Evolutionary conservation across 2,329 filamentous ascomycete species (phyloP).

Genomic region (Pyricularia grisea): DNA sequence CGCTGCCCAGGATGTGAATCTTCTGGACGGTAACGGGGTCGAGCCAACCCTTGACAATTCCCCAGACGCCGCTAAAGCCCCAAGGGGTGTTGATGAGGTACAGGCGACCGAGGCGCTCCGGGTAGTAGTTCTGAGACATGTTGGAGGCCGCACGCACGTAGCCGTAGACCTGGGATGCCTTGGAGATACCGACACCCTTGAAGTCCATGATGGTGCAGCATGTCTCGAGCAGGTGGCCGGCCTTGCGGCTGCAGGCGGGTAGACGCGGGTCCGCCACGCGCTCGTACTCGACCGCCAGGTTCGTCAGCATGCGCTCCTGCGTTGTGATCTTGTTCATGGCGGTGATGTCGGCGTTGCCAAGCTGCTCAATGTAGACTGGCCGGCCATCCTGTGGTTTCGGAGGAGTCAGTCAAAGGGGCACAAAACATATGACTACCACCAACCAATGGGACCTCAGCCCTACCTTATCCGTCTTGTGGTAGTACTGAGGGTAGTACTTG

Average conservation of each 20-base stretch:
- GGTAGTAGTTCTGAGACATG: conserved; percentile 98
- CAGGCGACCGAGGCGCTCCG: conserved; percentile 88
- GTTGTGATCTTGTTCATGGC: conserved; percentile 92
- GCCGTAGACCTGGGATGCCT: conserved; percentile 73
- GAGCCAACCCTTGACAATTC: conserved; percentile 82
- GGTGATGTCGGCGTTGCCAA: conserved; percentile 84
- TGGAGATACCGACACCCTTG: conserved; percentile 82
- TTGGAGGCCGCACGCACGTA: conserved; percentile 79
- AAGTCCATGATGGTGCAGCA: conserved; percentile 98
- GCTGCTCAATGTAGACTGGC: conserved; percentile 92
- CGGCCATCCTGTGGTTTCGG: conserved; percentile 65
- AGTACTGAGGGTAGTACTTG: conserved; percentile 95
- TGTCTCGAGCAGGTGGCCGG: conserved; percentile 83
- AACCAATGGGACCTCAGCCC: not conserved
- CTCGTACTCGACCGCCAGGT: conserved; percentile 97
- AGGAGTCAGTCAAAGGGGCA: conserved; percentile 1
- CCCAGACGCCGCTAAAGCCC: conserved; percentile 85
- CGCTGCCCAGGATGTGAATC: conserved; percentile 78
- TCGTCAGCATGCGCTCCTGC: conserved; percentile 87
- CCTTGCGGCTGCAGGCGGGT: conserved; percentile 89
- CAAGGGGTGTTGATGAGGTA: conserved; percentile 98
- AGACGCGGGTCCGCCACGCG: conserved; percentile 87
- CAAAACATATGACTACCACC: not conserved
- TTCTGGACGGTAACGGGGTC: conserved; percentile 95
- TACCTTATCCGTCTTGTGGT: conserved; percentile 91